Conservation (phyloP, 192 early-diverging fungal genomes). For the Gonapodya prolifera region DNA sequence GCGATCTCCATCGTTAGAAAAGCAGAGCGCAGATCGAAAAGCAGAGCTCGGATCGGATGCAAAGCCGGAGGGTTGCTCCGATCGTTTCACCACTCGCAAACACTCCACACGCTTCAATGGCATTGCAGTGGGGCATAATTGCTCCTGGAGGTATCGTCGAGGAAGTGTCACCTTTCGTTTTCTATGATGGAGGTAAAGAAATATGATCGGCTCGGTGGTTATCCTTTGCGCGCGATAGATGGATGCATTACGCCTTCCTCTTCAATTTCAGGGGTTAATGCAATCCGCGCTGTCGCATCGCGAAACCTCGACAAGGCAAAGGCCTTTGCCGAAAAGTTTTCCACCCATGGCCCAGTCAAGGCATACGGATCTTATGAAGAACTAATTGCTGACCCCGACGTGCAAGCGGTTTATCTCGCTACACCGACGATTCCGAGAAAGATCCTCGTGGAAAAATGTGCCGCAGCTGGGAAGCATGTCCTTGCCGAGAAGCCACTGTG, state of each 20-base stretch:
- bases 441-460: neutral
- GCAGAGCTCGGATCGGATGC: too few relatives aligned
- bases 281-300: neutral
- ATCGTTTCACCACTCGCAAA: neutral
- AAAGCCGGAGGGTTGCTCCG: neutral
- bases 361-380: neutral
- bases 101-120: neutral
- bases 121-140: neutral
- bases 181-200: neutral
- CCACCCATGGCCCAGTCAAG: neutral
- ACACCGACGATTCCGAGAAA: neutral
- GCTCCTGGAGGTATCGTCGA: neutral
- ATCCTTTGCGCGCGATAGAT: too few relatives aligned
- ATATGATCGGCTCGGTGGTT: too few relatives aligned
- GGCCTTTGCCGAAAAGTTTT: neutral
- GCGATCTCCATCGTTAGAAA: too few relatives aligned
- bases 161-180: neutral
- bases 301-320: neutral
- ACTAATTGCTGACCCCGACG: neutral
- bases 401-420: neutral
- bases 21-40: too few relatives aligned
- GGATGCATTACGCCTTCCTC: too few relatives aligned
- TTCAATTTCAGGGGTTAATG: too few relatives aligned
- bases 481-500: neutral
- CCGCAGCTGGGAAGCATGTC: slow-evolving; percentile 1